phyloP scores from a whole-genome alignment of 2,329 filamentous ascomycete genomes.

The Fusarium tupiense region DNA sequence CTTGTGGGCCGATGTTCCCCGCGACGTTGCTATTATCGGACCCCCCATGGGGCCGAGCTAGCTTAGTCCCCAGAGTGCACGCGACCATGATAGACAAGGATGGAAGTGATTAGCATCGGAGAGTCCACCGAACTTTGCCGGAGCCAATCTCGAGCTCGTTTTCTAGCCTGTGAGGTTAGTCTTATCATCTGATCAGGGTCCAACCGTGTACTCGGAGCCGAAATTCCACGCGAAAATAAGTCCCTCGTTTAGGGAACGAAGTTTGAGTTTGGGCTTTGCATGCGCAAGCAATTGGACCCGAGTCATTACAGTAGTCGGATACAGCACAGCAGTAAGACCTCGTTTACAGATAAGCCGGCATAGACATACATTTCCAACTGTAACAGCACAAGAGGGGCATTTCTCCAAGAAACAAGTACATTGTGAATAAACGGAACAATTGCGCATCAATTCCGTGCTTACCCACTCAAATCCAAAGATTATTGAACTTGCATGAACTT shows the following conservation, averaged over 20 bases:
- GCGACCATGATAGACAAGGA: slow-evolving; percentile 4
- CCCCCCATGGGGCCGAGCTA: slow-evolving; percentile 14
- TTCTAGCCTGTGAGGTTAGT: not conserved
- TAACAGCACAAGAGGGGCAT: not conserved
- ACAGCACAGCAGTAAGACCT: no score
- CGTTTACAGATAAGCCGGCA: rapidly evolving
- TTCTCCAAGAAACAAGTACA: not conserved
- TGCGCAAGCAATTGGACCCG: not conserved
- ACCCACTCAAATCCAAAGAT: not conserved
- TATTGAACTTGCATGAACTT: not conserved
- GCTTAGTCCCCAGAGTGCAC: slow-evolving; percentile 9
- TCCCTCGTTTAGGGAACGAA: not conserved
- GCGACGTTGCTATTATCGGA: slow-evolving; percentile 6
- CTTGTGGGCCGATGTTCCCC: slow-evolving; percentile 19
- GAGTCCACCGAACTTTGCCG: slow-evolving; percentile 35
- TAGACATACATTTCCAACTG: rapidly evolving
- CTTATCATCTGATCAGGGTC: not conserved
- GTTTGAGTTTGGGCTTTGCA: not conserved
- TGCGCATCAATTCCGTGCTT: not conserved
- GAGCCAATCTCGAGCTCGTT: not conserved
- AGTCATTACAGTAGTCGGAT: not conserved
- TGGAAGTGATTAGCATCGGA: slow-evolving; percentile 42
- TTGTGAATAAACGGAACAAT: not conserved
- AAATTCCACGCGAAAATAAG: not conserved
- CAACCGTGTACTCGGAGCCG: not conserved